Evolutionary conservation across 2,329 filamentous ascomycete species (phyloP).

Genomic region (Cladosporium sp.): DNA sequence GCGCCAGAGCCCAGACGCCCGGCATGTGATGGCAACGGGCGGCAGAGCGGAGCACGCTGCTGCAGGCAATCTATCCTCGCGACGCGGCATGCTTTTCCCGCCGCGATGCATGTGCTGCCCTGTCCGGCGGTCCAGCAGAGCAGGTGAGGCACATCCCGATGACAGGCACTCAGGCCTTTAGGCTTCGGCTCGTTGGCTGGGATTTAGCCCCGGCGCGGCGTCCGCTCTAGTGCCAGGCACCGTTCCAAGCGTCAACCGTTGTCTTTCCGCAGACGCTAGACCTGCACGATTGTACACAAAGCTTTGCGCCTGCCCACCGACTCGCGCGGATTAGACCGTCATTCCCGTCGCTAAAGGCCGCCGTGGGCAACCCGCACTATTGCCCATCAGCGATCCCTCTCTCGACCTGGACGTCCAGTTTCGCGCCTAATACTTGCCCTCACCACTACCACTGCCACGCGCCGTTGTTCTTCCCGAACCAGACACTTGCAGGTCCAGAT

Average conservation of each 20-base stretch:
- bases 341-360: slow-evolving; percentile 6
- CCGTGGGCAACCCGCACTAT: background rate
- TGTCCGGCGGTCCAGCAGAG: background rate
- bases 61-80: slow-evolving; percentile 10
- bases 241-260: background rate
- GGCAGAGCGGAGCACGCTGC: background rate
- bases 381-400: background rate
- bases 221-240: slow-evolving; percentile 7
- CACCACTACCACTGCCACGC: slow-evolving; percentile 7
- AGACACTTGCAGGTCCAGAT: slow-evolving; percentile 6
- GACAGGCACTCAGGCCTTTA: background rate
- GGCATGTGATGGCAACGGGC: slow-evolving; percentile 6
- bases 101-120: background rate
- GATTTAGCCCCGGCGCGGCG: slow-evolving; percentile 3
- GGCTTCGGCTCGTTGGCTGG: background rate
- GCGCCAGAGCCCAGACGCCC: slow-evolving; percentile 3
- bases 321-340: slow-evolving; percentile 7
- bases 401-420: background rate
- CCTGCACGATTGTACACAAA: background rate
- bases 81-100: slow-evolving; percentile 1
- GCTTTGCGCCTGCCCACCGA: slow-evolving; percentile 9
- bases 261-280: slow-evolving; percentile 7
- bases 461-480: slow-evolving; percentile 1
- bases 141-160: slow-evolving; percentile 3
- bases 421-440: background rate